Evolutionary conservation across 768 basidiomycete genomes (phyloP).

Genomic region (Lepiota brunneoincarnata): DNA sequence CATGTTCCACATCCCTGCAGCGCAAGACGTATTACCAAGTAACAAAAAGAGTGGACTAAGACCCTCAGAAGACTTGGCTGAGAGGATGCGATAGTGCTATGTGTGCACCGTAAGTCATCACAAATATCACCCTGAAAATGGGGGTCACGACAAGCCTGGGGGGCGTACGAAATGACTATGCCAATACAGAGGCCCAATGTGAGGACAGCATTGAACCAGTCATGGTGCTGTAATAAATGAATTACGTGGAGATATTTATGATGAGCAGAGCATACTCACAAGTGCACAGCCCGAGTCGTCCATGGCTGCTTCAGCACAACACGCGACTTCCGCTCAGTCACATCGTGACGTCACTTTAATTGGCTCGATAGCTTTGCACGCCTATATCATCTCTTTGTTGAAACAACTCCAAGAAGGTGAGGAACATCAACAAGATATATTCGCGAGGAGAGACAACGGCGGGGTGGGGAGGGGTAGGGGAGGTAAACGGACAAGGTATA

Average conservation of each 20-base stretch:
- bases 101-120: too few species aligned
- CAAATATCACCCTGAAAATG: background rate
- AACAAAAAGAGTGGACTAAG: slow-evolving; percentile 91
- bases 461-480: too few species aligned
- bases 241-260: background rate
- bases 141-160: slow-evolving; percentile 52
- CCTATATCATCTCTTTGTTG: too few species aligned
- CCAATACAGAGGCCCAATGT: slow-evolving; percentile 66
- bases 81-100: slow-evolving; percentile 82
- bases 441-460: too few species aligned
- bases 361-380: too few species aligned
- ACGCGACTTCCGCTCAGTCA: too few species aligned
- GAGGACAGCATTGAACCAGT: slow-evolving; percentile 65
- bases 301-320: too few species aligned
- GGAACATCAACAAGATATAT: too few species aligned
- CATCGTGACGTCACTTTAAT: too few species aligned
- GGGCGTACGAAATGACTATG: slow-evolving; percentile 78
- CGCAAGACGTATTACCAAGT: slow-evolving; percentile 81
- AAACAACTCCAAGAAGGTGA: too few species aligned
- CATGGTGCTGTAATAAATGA: slow-evolving; percentile 51
- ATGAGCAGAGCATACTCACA: background rate
- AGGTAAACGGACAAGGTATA: too few species aligned
- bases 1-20: slow-evolving; percentile 85
- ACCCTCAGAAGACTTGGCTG: slow-evolving; percentile 76
- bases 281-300: background rate